Base-by-base conservation (phyloP, 345 rosid genomes). In the Pelargonium nanum region DNA sequence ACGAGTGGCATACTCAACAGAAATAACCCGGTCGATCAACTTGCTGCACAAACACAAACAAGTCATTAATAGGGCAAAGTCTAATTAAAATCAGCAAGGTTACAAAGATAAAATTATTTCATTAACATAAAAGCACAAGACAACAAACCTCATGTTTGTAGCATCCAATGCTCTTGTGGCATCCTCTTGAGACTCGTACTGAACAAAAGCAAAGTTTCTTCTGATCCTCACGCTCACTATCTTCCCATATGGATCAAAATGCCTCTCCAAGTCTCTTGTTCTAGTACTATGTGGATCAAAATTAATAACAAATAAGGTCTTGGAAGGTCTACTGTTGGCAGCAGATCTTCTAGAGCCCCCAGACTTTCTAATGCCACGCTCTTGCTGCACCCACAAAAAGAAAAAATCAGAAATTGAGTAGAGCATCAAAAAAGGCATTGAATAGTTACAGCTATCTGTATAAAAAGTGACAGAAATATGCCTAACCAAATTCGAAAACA, bases 181-280 rank as follows among this genome's bases (percentile, higher is more conserved):
- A 68, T 92, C 98, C 55, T 92, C 98, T 68, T 82, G 95, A 6
- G 72, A 63, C 67, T 92, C 98, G 61, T 83, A 92, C 69, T 89
- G 97, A 58, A 92, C 91, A 70, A 92, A 89, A 16, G 97, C 97
- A 80, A 92, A 92, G 74, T 92, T 92, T 77, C 97, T 85, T 66
- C 95, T 80, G 70, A 92, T 92, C 75, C 97, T 85, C 40, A 87
- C 95, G 68, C 91, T 92, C 12, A 75, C 81, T 16, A 89, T 87
- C 77, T 83, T 92, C 26, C 98, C 98, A 82, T 85, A 89, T 2
- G 89, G 84, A 66, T 92, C 97, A 68, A 89, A 92, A 72, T 89
- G 98, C 75, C 85, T 85, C 80, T 92, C 95, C 71, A 92, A 70
- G 68, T 92, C 98, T 75, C 87, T 82, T 22, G 89, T 87, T 69